Evolutionary conservation across 2,329 filamentous ascomycete genomes (phyloP), one percentile per base, ranked within the genome.

Genomic region (Xylariaceae sp.): DNA sequence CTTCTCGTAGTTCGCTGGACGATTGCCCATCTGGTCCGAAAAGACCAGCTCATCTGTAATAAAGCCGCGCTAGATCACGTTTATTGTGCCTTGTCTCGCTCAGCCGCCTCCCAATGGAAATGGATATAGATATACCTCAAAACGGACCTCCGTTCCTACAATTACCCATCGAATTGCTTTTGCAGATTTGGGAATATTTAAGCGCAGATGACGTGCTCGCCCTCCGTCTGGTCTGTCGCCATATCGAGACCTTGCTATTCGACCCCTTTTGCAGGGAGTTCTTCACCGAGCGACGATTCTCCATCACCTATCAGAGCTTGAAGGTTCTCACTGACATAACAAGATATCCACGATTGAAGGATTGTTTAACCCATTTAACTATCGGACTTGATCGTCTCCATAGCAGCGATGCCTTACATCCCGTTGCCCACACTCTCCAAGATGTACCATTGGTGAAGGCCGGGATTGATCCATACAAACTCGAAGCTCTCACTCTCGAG

Each of bases 351-450:
- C 37, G 58, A 12, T 52, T 68, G 2, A 60, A 62, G 34, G 52
- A 53, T 45, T 46, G 55, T 26, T 34, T 68, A 6, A 60, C 54
- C 31, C 63, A 59, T 34, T 52, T 68, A 4, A 67, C 64, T 12
- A 67, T 68, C 16, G 66, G 66, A 11, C 64, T 68, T 29, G 64
- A 68, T 51, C 58, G 65, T 39, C 34, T 68, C 26, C 56, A 58
- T 23, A 62, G 56, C 29, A 60, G 41, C 23, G 52, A 64, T 28
- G 65, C 64, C 19, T 40, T 68, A 17, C 48, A 61, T 24, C n/a
- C 21, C 4, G 37, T 53, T 3, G 61, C 29, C 16, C 53, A 48
- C n/a, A 49, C 36, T 4, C 40, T 29, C 12, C 50, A 37, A 28
- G 45, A 50, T 6, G 37, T 31, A 11, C 41, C 56, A 1, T 6